A percentile compares a stretch with the other conserved stretches of the same genome.
Conservation (phyloP, 202 grass and related monocot genomes). For the Carex arenaria region DNA sequence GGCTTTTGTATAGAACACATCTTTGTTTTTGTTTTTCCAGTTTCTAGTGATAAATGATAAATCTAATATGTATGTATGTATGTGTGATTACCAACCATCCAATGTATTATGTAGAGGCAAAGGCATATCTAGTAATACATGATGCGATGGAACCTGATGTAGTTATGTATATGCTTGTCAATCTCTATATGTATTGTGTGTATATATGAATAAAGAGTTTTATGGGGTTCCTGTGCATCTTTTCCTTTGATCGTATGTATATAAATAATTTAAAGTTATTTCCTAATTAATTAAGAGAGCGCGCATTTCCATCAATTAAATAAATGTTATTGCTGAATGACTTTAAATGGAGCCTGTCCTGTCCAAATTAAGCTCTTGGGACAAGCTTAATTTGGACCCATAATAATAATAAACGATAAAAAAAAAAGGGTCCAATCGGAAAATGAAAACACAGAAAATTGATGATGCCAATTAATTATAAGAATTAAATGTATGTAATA, state of each 20-base stretch:
- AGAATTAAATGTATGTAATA: neutral
- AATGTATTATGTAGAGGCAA: constrained; percentile 26
- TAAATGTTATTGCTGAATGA: no score
- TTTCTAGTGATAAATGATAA: neutral
- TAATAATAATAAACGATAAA: no score
- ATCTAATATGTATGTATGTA: neutral
- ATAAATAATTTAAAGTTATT: no score
- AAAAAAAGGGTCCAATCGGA: no score
- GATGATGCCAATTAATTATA: neutral
- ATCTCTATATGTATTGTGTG: neutral
- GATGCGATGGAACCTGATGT: constrained; percentile 10
- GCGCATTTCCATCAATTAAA: no score
- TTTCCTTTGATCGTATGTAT: neutral
- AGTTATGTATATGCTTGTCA: neutral
- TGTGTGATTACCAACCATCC: constrained; percentile 15
- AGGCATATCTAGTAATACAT: constrained; percentile 10
- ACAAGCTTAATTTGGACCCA: no score
- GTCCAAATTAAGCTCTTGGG: no score
- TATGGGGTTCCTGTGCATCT: neutral
- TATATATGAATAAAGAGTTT: neutral
- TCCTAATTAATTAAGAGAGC: no score
- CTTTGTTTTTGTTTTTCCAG: neutral
- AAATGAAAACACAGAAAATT: no score
- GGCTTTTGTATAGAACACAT: constrained; percentile 1
- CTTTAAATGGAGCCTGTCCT: no score